A percentile compares a stretch with the other conserved stretches of the same genome.
phyloP scores from a whole-genome alignment of 2,329 filamentous ascomycete species.

The Sclerotinia glacialis region DNA sequence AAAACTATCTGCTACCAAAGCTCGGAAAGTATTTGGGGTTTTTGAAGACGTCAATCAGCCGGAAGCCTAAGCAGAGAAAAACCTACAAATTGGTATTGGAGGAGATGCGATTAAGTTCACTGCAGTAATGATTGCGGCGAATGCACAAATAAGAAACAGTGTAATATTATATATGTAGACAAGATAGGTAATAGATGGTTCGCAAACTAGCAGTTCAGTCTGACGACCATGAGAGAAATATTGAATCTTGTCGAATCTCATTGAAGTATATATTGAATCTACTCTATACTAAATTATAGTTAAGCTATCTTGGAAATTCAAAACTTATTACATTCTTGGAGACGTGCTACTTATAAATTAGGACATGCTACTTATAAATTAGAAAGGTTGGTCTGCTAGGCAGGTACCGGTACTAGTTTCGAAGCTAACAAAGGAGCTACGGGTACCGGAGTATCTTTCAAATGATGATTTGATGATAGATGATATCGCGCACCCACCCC shows the following conservation, averaged over 20 bases:
- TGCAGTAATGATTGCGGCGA: conserved; percentile 25
- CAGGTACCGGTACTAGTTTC: neutral
- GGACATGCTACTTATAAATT: neutral
- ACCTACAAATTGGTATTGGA: conserved; percentile 81
- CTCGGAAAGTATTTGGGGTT: conserved; percentile 67
- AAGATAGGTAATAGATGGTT: neutral
- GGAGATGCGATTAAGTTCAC: conserved; percentile 48
- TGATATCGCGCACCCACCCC: conserved; percentile 8
- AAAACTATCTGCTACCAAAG: conserved; percentile 66
- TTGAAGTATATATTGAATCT: too few species aligned
- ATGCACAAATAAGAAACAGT: neutral
- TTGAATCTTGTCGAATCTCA: too few species aligned
- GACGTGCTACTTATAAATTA: neutral
- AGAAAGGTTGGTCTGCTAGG: neutral
- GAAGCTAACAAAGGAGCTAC: conserved; percentile 7
- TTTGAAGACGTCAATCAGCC: conserved; percentile 55
- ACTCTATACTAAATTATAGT: neutral
- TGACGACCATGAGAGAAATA: neutral
- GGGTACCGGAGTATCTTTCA: conserved; percentile 10
- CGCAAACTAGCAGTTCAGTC: neutral
- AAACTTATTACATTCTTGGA: neutral
- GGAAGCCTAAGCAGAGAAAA: conserved; percentile 73
- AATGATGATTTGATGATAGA: conserved; percentile 15
- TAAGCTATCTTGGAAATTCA: neutral
- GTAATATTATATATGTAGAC: conserved; percentile 7